These are phyloP conservation scores for Lasiodiplodia hormozganensis DNA, from an alignment of 2,329 filamentous ascomycete species.

Conservation along the genomic window DNA sequence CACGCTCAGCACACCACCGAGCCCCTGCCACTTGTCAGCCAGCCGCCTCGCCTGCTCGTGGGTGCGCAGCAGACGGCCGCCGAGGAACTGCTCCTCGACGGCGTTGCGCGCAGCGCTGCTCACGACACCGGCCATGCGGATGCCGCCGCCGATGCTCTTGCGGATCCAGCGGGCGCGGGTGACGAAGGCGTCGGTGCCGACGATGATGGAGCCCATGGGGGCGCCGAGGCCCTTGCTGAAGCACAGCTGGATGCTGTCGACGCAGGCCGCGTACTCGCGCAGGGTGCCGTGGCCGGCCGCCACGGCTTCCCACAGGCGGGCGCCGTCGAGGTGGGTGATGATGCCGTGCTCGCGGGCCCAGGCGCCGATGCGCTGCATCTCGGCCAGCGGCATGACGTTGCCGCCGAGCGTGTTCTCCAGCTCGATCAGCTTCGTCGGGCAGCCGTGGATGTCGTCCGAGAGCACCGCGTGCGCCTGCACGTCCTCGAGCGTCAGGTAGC, in stretches of 20 bases:
- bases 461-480: constrained; percentile 70
- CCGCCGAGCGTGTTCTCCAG: constrained; percentile 88
- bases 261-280: constrained; percentile 69
- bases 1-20: constrained; percentile 72
- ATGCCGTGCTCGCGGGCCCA: constrained; percentile 71
- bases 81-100: constrained; percentile 79
- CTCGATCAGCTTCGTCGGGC: constrained; percentile 80
- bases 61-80: constrained; percentile 65
- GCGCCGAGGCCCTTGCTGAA: constrained; percentile 85
- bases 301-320: constrained; percentile 82
- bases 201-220: constrained; percentile 77
- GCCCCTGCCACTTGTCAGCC: constrained; percentile 68
- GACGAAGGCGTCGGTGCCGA: constrained; percentile 65
- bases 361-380: constrained; percentile 71
- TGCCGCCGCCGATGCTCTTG: constrained; percentile 81
- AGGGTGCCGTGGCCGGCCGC: constrained; percentile 72
- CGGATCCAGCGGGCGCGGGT: constrained; percentile 76
- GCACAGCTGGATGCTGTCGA: constrained; percentile 78
- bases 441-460: constrained; percentile 75
- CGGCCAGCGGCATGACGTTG: constrained; percentile 76
- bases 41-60: constrained; percentile 70
- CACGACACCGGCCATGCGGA: constrained; percentile 78
- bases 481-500: constrained; percentile 79
- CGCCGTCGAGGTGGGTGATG: constrained; percentile 79
- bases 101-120: constrained; percentile 78